These are phyloP conservation scores for Cystofilobasidium ferigula DNA, from an alignment of 768 basidiomycete genomes.

Conservation along the genomic window DNA sequence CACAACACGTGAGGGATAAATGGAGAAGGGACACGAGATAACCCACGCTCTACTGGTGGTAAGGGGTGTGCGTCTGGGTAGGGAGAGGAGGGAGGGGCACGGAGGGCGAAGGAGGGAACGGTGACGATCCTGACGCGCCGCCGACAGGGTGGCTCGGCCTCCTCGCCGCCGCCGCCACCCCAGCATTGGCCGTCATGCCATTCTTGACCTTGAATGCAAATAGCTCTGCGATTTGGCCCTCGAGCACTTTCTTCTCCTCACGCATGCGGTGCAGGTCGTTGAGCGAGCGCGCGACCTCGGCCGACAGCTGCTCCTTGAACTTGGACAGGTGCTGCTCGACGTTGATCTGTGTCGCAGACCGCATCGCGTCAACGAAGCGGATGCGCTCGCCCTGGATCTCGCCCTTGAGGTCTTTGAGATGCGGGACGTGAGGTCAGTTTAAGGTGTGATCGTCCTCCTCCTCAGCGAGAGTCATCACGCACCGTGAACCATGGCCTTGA, in stretches of 20 bases:
- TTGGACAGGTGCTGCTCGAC: slow-evolving; percentile 75
- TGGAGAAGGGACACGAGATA: background rate
- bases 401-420: slow-evolving; percentile 53
- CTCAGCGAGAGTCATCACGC: slow-evolving; percentile 20
- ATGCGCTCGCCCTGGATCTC: slow-evolving; percentile 78
- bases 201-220: slow-evolving; percentile 23
- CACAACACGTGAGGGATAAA: background rate
- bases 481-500: slow-evolving; percentile 59
- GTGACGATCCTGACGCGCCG: background rate
- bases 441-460: background rate
- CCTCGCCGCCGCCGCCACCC: background rate
- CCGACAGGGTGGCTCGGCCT: background rate
- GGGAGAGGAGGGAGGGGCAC: background rate
- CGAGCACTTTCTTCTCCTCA: slow-evolving; percentile 19
- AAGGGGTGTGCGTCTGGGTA: background rate
- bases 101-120: slow-evolving; percentile 3
- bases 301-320: slow-evolving; percentile 67
- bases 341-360: slow-evolving; percentile 78
- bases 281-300: slow-evolving; percentile 63
- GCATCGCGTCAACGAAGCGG: slow-evolving; percentile 89
- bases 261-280: slow-evolving; percentile 48
- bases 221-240: slow-evolving; percentile 19
- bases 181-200: too few species aligned
- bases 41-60: background rate
- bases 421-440: background rate